These are phyloP conservation scores for Phaeosphaeriaceae sp. DNA, from an alignment of 2,329 filamentous ascomycete genomes.

Conservation along the genomic window DNA sequence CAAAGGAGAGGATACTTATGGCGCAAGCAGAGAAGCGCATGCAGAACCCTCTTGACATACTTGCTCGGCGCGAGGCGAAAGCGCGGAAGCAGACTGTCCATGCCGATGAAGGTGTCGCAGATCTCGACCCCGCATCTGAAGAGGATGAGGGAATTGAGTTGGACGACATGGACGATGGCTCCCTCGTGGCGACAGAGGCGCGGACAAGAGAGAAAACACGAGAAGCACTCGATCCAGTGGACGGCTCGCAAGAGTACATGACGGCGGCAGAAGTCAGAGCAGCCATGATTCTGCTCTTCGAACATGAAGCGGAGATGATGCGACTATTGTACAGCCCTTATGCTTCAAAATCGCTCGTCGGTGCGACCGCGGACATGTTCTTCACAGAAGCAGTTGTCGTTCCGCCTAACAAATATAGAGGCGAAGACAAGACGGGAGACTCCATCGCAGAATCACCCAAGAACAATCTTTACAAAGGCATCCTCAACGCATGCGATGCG, in stretches of 20 bases:
- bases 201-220: slow-evolving; percentile 49
- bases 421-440: slow-evolving; percentile 81
- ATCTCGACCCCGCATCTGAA: slow-evolving; percentile 59
- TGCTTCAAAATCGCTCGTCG: slow-evolving; percentile 62
- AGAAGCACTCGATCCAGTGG: slow-evolving; percentile 40
- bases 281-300: slow-evolving; percentile 78
- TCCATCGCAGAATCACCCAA: slow-evolving; percentile 88
- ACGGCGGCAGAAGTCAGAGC: slow-evolving; percentile 84
- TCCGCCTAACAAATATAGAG: slow-evolving; percentile 89
- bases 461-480: slow-evolving; percentile 85
- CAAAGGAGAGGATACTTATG: slow-evolving; percentile 81
- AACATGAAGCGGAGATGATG: slow-evolving; percentile 84
- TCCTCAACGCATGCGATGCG: slow-evolving; percentile 75
- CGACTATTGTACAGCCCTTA: slow-evolving; percentile 84
- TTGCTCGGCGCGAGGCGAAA: slow-evolving; percentile 57
- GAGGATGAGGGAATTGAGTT: slow-evolving; percentile 51
- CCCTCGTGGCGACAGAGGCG: slow-evolving; percentile 59
- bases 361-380: slow-evolving; percentile 86
- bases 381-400: slow-evolving; percentile 88
- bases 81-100: slow-evolving; percentile 54
- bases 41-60: slow-evolving; percentile 72
- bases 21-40: slow-evolving; percentile 70
- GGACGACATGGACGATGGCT: slow-evolving; percentile 53
- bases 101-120: slow-evolving; percentile 74
- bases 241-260: slow-evolving; percentile 72